phyloP scores from a whole-genome alignment of 169 alveolate species.

The Cryptosporidium baileyi region DNA sequence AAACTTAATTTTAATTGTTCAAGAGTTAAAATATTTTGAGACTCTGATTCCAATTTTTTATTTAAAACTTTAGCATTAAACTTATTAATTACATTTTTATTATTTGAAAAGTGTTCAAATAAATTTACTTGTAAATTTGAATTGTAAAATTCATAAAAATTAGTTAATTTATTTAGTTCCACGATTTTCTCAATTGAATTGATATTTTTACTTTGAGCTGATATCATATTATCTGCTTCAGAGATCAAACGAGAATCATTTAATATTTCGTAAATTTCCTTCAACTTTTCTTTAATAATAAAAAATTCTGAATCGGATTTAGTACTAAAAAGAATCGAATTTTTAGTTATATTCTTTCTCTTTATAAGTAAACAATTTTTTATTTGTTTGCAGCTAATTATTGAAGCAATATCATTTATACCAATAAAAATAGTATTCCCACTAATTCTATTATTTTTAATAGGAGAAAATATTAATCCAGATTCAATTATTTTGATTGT shows the following conservation, averaged over 20 bases:
- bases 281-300: not conserved
- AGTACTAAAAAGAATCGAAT: conserved; percentile 22
- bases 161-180: not conserved
- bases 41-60: too few species aligned
- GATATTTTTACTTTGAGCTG: not conserved
- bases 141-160: too few species aligned
- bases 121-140: too few species aligned
- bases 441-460: not conserved
- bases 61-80: too few species aligned
- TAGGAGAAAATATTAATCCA: conserved; percentile 1
- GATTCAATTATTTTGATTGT: not conserved
- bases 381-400: not conserved
- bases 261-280: conserved; percentile 1
- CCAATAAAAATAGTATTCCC: not conserved
- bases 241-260: conserved; percentile 11
- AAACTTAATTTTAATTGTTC: too few species aligned
- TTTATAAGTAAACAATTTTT: conserved; percentile 16
- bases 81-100: too few species aligned
- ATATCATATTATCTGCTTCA: conserved; percentile 33
- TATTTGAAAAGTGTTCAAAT: too few species aligned
- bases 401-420: conserved; percentile 2
- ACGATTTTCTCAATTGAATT: not conserved
- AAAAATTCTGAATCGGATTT: not conserved
- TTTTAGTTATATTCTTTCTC: conserved; percentile 15
- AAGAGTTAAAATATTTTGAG: too few species aligned